phyloP scores from a whole-genome alignment of 2,329 filamentous ascomycete genomes.

The Conoideocrella luteorostrata region DNA sequence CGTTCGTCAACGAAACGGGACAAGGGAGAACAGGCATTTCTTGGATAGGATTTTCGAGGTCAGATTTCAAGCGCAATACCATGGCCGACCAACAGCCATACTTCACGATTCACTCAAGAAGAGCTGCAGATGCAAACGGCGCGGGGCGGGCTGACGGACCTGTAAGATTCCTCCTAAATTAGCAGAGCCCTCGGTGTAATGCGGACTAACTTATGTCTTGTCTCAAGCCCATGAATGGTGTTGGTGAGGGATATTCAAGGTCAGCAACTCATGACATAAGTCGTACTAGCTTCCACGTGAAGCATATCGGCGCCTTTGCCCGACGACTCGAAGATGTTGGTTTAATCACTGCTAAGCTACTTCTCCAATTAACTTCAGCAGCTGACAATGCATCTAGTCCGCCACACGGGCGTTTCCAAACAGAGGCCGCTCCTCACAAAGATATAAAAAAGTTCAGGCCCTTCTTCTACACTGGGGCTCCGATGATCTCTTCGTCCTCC shows the following conservation, averaged over 20 bases:
- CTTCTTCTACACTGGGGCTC: constrained; percentile 52
- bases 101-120: constrained; percentile 45
- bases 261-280: constrained; percentile 50
- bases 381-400: constrained; percentile 32
- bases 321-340: constrained; percentile 48
- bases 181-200: neutral
- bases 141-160: constrained; percentile 42
- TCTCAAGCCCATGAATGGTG: constrained; percentile 3
- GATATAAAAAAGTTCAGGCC: constrained; percentile 49
- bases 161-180: constrained; percentile 30
- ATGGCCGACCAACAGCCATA: constrained; percentile 44
- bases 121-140: constrained; percentile 38
- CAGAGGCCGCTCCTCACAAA: constrained; percentile 42
- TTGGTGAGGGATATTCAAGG: constrained; percentile 21
- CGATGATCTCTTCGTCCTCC: constrained; percentile 52
- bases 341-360: constrained; percentile 10
- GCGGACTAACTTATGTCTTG: neutral
- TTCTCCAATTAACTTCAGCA: neutral
- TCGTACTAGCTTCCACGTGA: constrained; percentile 52
- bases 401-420: constrained; percentile 52
- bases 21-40: no score
- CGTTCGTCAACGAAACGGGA: no score
- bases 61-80: neutral
- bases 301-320: constrained; percentile 48
- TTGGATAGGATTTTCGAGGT: no score